Evolutionary conservation across 768 basidiomycete genomes (phyloP).

Genomic region (Filobasidium floriforme): DNA sequence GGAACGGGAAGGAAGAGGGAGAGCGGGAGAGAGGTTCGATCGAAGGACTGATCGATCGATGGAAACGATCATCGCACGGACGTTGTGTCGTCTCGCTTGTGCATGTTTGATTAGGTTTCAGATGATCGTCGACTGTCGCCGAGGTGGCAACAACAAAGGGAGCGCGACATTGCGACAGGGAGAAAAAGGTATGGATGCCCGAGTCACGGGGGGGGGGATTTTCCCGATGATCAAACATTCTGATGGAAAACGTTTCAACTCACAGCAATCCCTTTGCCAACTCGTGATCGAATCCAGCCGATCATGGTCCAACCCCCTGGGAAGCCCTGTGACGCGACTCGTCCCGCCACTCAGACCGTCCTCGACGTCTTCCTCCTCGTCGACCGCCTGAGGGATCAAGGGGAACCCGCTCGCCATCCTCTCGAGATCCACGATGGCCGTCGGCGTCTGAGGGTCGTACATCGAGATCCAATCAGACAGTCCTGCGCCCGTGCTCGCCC

Average conservation of each 20-base stretch:
- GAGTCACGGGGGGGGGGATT: too few species aligned
- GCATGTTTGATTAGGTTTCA: neutral
- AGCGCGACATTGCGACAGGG: too few species aligned
- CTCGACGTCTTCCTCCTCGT: neutral
- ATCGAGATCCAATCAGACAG: neutral
- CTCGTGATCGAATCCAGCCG: neutral
- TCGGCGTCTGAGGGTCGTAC: conserved; percentile 1
- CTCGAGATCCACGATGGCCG: neutral
- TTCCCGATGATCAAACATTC: too few species aligned
- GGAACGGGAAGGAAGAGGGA: neutral
- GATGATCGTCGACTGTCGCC: neutral
- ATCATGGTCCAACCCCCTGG: neutral
- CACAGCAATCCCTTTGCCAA: conserved; percentile 1
- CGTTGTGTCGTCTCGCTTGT: neutral
- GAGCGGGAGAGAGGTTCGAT: too few species aligned
- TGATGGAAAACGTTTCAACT: neutral
- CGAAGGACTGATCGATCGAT: neutral
- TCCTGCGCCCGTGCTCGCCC: neutral
- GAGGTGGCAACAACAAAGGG: too few species aligned
- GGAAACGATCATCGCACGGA: neutral
- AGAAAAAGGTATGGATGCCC: too few species aligned
- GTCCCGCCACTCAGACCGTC: neutral
- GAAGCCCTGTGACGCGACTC: neutral
- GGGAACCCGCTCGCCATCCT: conserved; percentile 4
- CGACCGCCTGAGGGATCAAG: neutral